Evolutionary conservation across 2,329 filamentous ascomycete genomes (phyloP).

Genomic region (Botrytis elliptica): DNA sequence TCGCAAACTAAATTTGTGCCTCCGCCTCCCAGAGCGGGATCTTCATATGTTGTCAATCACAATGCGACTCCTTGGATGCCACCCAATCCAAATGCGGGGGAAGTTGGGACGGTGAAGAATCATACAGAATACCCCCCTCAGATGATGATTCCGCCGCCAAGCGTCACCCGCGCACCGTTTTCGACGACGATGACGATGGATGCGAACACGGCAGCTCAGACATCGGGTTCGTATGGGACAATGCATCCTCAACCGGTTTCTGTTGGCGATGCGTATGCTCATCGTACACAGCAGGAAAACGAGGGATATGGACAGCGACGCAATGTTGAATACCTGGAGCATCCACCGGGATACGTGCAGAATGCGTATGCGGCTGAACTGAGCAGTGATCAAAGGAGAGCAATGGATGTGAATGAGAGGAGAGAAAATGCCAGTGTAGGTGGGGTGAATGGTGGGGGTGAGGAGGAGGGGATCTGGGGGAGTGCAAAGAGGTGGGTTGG

Average conservation of each 20-base stretch:
- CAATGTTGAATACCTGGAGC: constrained; percentile 37
- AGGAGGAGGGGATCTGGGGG: constrained; percentile 48
- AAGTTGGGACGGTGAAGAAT: neutral
- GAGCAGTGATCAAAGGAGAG: constrained; percentile 45
- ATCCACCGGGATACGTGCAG: constrained; percentile 53
- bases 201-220: neutral
- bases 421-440: constrained; percentile 39
- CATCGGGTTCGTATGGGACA: neutral
- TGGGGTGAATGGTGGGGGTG: neutral
- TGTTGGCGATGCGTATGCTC: neutral
- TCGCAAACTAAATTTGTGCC: constrained; percentile 33
- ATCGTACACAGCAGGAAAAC: neutral
- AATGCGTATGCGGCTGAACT: constrained; percentile 54
- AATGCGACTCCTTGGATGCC: neutral
- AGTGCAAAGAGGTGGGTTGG: constrained; percentile 58
- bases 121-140: constrained; percentile 35
- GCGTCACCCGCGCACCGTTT: constrained; percentile 42
- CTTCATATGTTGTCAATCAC: neutral
- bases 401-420: constrained; percentile 28
- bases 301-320: neutral
- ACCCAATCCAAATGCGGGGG: neutral
- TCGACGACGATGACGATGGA: constrained; percentile 46
- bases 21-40: constrained; percentile 50
- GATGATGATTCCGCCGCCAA: constrained; percentile 38
- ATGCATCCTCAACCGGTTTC: constrained; percentile 18